phyloP scores from a whole-genome alignment of 1,284 basidiomycete species.

The Cryptococcus sp. region DNA sequence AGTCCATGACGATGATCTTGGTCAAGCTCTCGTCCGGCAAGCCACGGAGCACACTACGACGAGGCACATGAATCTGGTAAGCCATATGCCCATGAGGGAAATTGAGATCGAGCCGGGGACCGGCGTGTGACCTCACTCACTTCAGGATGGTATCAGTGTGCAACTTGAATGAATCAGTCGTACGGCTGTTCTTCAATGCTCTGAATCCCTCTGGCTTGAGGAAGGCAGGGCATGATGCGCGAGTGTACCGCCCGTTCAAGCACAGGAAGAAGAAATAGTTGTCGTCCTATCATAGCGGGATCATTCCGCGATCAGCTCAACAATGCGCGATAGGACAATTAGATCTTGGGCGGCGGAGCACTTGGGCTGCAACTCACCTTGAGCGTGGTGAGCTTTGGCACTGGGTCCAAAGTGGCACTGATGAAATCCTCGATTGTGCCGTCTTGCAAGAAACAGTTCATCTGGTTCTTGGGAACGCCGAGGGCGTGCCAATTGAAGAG shows the following conservation, averaged over 20 bases:
- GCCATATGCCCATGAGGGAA: too few species aligned
- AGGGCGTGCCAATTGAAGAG: constrained; percentile 81
- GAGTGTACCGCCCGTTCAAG: constrained; percentile 67
- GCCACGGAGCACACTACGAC: constrained; percentile 61
- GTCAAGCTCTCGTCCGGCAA: constrained; percentile 62
- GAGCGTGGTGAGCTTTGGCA: constrained; percentile 59
- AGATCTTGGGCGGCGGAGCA: too few species aligned
- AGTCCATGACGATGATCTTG: constrained; percentile 76
- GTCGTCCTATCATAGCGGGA: constrained; percentile 50
- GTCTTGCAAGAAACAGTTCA: constrained; percentile 67
- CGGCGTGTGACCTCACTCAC: constrained; percentile 54
- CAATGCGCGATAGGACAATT: not conserved
- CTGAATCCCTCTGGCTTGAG: constrained; percentile 69
- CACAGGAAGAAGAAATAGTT: constrained; percentile 72
- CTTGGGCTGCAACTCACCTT: constrained; percentile 41
- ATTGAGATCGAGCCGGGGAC: too few species aligned
- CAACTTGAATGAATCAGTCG: constrained; percentile 67
- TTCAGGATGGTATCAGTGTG: constrained; percentile 78
- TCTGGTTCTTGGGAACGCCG: constrained; percentile 75
- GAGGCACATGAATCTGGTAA: constrained; percentile 11
- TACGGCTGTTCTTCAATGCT: constrained; percentile 58
- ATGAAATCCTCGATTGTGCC: constrained; percentile 64
- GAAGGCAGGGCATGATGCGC: constrained; percentile 70
- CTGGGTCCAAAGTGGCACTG: constrained; percentile 66
- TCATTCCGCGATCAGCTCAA: not conserved